Base-by-base conservation (phyloP, 257 asterid genomes). In the Knoxia roxburghii region DNA sequence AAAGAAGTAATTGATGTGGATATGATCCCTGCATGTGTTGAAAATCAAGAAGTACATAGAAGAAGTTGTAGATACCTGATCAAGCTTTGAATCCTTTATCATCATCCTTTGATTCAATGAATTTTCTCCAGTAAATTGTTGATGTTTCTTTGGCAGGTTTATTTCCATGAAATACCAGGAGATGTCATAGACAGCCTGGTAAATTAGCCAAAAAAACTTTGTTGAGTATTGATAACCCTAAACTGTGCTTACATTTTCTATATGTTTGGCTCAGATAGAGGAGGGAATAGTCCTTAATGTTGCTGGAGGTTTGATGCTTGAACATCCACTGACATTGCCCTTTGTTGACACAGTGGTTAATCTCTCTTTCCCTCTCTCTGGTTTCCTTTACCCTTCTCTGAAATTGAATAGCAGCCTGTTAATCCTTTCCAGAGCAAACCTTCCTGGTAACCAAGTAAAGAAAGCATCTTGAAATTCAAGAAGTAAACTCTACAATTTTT, bases 221-320 rank as follows among this genome's bases (percentile, higher is more conserved):
- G 49, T 43, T 53, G 26, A 37, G n/a, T 33, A 24, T 7, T 41
- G 54, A 58, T 45, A 32, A 32, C 24, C 74, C 72, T 73, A 41
- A 73, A 65, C 41, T 45, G 27, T 32, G 58, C 72, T 76, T 61
- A 67, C 64, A 54, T 58, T 41, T 24, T 6, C 23, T 67, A n/a
- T 20, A 58, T 46, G 39, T 53, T 53, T 52, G 73, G 40, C 73
- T 54, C 78, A 91, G 98, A 83, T 91, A 33, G 95, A 89, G 67
- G 98, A 89, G 74, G 98, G 86, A 45, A 72, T 84, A 29, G 70
- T 78, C 73, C 85, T 85, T 50, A 82, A 87, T 51, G 98, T 89
- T 33, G 95, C 98, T 68, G 96, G 98, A 18, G 98, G 95, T 39
- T 80, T 91, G 83, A 91, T 83, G 96, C 96, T 91, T 61, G 98